Percentiles rank a stretch among this genome's conserved stretches.
Evolutionary conservation across 1,284 basidiomycete genomes (phyloP).

Genomic region (Sanguinoderma infundibulare): DNA sequence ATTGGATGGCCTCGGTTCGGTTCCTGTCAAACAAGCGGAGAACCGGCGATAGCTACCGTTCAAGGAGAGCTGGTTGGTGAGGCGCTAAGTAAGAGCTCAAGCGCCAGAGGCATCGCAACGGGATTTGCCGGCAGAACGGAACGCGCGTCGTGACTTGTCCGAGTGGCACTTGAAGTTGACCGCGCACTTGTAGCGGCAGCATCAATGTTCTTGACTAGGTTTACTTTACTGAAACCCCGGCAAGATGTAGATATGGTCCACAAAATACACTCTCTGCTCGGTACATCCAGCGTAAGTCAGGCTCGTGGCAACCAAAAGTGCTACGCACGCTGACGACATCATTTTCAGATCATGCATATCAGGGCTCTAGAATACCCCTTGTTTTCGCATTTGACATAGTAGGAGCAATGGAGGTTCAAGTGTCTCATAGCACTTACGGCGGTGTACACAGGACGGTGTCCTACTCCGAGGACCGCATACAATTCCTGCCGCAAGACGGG

Average conservation of each 20-base stretch:
- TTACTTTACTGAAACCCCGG: neutral
- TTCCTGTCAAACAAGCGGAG: too few species aligned
- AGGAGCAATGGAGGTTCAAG: neutral
- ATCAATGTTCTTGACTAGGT: neutral
- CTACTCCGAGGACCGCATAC: slow-evolving; percentile 81
- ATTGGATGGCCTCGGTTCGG: too few species aligned
- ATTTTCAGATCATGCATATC: slow-evolving; percentile 6
- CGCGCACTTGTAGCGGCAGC: too few species aligned
- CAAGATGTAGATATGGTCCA: neutral
- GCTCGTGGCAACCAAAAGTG: neutral
- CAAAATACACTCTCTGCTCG: neutral
- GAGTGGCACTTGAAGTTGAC: too few species aligned
- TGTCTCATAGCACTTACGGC: neutral
- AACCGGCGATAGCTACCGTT: too few species aligned
- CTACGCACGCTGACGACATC: neutral
- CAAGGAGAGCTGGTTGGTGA: too few species aligned
- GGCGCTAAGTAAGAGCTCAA: too few species aligned
- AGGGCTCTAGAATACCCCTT: slow-evolving; percentile 10
- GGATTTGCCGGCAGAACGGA: too few species aligned
- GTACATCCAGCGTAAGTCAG: slow-evolving; percentile 12
- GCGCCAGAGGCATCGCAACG: too few species aligned
- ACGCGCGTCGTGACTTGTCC: too few species aligned
- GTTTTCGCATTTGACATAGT: slow-evolving; percentile 32
- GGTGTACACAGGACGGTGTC: slow-evolving; percentile 81
- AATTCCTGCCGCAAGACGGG: slow-evolving; percentile 77